Conservation (phyloP, 2,329 filamentous ascomycete genomes). For the Alternaria sp. region DNA sequence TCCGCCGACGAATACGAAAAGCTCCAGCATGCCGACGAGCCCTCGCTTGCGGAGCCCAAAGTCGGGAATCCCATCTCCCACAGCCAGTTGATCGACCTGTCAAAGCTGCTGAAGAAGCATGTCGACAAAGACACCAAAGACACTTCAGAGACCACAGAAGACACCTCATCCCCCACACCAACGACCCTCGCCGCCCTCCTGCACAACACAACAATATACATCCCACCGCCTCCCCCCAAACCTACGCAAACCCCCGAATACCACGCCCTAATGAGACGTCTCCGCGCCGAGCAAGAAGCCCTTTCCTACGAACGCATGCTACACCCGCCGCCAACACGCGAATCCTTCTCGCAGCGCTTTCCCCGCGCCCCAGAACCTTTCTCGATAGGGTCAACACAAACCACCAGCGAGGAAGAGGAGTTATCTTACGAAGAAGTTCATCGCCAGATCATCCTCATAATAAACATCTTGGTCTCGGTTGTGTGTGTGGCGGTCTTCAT, state of each 20-base stretch:
- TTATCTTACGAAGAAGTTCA: constrained; percentile 75
- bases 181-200: constrained; percentile 72
- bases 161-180: background rate
- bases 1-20: constrained; percentile 26
- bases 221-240: constrained; percentile 80
- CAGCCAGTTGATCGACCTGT: constrained; percentile 69
- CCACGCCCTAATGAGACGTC: constrained; percentile 82
- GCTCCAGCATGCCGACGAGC: constrained; percentile 50
- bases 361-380: constrained; percentile 60
- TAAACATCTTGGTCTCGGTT: constrained; percentile 89
- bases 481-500: constrained; percentile 77
- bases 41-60: constrained; percentile 57
- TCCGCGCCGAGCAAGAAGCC: constrained; percentile 83
- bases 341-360: constrained; percentile 67
- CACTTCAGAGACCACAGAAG: background rate
- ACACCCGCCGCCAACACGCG: constrained; percentile 62
- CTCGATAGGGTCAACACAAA: constrained; percentile 37
- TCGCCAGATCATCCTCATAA: constrained; percentile 80
- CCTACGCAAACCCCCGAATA: constrained; percentile 73
- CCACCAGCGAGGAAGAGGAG: constrained; percentile 63
- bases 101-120: constrained; percentile 57
- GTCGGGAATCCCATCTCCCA: constrained; percentile 75
- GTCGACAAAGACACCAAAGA: background rate
- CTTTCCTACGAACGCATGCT: constrained; percentile 83
- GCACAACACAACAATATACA: constrained; percentile 73